Base-by-base conservation (phyloP, 768 basidiomycete genomes). In the Tricholoma flavovirens region DNA sequence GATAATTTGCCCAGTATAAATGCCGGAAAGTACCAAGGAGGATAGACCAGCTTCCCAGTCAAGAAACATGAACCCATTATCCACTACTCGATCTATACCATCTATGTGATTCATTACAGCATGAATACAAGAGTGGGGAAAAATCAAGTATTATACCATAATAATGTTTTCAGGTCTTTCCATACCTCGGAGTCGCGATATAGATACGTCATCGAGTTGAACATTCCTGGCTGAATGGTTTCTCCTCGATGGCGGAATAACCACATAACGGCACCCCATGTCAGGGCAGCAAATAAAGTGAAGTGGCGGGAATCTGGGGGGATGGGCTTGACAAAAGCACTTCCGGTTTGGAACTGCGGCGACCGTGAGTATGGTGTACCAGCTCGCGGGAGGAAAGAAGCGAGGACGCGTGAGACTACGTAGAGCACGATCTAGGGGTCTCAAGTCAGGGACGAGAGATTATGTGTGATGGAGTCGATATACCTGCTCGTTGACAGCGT, bases 231-330 rank as follows among this genome's bases (percentile, higher is more conserved):
- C 65, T 98, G 94, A 58, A 99, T 84, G n/a, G 86, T 86, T 73
- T 98, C 88, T 49, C 90, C 84, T 19, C 83, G 78, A 69, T 97
- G 78, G 65, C 86, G 79, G 80, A 95, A 98, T 58, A 97, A 74
- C 82, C 88, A 99, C 96, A 99, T 98, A 46, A 98, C 95, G 7
- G 88, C 81, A 43, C 93, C 97, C 97, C 97, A 98, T 30, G 87
- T 81, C 12, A 98, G 62, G 0, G 94, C 91, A 3, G 94, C 90
- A 59, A 95, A 93, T 45, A 90, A 66, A 1, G 88, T 83, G 72
- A 98, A 99, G 67, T 90, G 87, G 12, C 82, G 75, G 15, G 91
- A 76, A 66, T 96, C 83, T 3, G 95, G 94, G 6, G 95, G 93
- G 33, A 92, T 70, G 2, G 94, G 90, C 65, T 80, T 83, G 43